Conservation (phyloP, 208 protist genomes). For the Trypanosoma scelopori region DNA sequence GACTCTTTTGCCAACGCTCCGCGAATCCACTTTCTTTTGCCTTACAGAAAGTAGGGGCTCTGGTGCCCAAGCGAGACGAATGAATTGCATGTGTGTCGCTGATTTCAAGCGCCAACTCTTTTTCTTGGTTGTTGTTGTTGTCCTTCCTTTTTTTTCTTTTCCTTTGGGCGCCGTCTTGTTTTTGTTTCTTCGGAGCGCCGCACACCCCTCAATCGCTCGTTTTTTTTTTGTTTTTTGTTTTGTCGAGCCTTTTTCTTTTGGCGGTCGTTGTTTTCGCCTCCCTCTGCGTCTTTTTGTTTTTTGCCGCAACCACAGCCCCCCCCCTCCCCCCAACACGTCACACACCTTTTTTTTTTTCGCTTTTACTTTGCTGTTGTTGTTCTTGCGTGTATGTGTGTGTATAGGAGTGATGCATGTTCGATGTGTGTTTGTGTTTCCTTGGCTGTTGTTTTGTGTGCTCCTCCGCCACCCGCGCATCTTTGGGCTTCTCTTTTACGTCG, state of each 20-base stretch:
- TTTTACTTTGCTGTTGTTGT: too few relatives aligned
- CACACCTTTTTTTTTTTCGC: too few relatives aligned
- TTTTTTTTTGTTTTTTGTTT: conserved; percentile 26
- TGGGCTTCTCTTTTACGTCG: too few relatives aligned
- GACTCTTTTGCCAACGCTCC: conserved; percentile 12
- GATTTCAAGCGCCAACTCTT: not conserved
- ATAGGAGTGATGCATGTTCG: too few relatives aligned
- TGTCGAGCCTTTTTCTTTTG: too few relatives aligned
- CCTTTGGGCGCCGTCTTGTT: not conserved
- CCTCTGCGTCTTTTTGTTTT: too few relatives aligned
- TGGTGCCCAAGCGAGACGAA: not conserved
- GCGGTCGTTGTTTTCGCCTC: too few relatives aligned
- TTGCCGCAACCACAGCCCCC: too few relatives aligned
- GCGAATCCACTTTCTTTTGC: not conserved
- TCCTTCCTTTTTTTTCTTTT: not conserved
- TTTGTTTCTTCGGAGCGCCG: conserved; percentile 2
- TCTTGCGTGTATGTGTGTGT: too few relatives aligned
- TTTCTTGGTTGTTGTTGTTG: too few relatives aligned
- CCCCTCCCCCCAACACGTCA: too few relatives aligned
- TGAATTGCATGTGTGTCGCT: not conserved
- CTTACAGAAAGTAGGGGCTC: not conserved
- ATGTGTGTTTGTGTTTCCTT: too few relatives aligned
- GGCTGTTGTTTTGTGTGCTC: not conserved
- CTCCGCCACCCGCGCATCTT: not conserved
- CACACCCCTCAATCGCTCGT: conserved; percentile 11